These are phyloP conservation scores for Teunomyces pallodes DNA, from an alignment of 805 yeast genomes.

Conservation along the genomic window DNA sequence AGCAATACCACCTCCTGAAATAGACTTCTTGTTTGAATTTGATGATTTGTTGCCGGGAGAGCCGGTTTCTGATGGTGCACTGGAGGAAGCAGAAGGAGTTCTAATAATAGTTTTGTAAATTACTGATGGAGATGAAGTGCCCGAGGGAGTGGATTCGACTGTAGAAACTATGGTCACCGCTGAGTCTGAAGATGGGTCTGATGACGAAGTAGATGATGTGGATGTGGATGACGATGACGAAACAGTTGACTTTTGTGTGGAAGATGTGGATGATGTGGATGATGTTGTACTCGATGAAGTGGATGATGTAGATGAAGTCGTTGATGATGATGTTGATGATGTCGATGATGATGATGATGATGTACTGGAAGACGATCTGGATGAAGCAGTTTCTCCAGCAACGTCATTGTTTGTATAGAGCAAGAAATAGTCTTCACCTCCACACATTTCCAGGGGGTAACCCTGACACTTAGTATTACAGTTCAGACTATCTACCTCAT, in stretches of 20 bases:
- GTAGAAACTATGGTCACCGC: conserved; percentile 10
- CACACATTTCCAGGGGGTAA: conserved; percentile 61
- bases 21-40: conserved; percentile 10
- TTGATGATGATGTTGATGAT: conserved; percentile 1
- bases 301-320: conserved; percentile 8
- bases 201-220: conserved; percentile 4
- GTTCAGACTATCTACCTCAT: conserved; percentile 10
- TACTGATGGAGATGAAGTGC: conserved; percentile 15
- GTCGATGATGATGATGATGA: conserved; percentile 4
- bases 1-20: conserved; percentile 42
- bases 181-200: conserved; percentile 12
- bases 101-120: conserved; percentile 17
- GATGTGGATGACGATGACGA: conserved; percentile 10
- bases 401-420: conserved; percentile 42
- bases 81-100: conserved; percentile 15
- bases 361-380: conserved; percentile 9
- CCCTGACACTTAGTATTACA: conserved; percentile 51
- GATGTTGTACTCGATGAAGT: background rate
- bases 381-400: conserved; percentile 9
- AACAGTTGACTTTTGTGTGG: conserved; percentile 7
- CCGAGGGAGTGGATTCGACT: conserved; percentile 2
- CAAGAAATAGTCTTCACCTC: conserved; percentile 42
- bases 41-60: conserved; percentile 7
- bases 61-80: conserved; percentile 4
- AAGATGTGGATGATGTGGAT: conserved; percentile 6